Conservation (phyloP, 768 basidiomycete genomes). For the Naematelia encephala region DNA sequence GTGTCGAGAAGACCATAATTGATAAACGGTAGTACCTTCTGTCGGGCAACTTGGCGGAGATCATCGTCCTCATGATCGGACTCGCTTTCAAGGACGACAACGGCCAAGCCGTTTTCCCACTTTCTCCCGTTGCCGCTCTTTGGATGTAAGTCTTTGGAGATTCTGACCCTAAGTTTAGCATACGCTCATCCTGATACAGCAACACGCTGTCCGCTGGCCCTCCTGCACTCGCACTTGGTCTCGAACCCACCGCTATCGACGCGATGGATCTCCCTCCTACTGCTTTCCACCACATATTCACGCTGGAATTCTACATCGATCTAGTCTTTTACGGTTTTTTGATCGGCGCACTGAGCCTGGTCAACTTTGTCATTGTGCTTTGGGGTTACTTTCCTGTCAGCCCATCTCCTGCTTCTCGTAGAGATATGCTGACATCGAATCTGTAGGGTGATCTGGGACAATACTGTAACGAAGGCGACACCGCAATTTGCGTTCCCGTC, state of each 20-base stretch:
- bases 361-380: slow-evolving; percentile 52
- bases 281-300: slow-evolving; percentile 52
- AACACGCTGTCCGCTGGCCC: slow-evolving; percentile 59
- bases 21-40: slow-evolving; percentile 52
- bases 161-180: neutral
- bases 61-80: slow-evolving; percentile 59
- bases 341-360: slow-evolving; percentile 49
- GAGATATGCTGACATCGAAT: too few relatives aligned
- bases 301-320: slow-evolving; percentile 49
- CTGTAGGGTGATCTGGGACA: slow-evolving; percentile 48
- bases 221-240: slow-evolving; percentile 60
- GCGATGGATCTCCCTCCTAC: slow-evolving; percentile 57
- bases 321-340: slow-evolving; percentile 51
- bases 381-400: slow-evolving; percentile 49
- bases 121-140: slow-evolving; percentile 57
- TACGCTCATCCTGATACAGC: slow-evolving; percentile 52
- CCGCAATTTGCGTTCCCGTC: slow-evolving; percentile 48
- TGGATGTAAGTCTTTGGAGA: slow-evolving; percentile 35
- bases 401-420: too few relatives aligned
- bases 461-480: slow-evolving; percentile 47
- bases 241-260: slow-evolving; percentile 57
- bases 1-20: neutral
- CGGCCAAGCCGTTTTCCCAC: slow-evolving; percentile 58
- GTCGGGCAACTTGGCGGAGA: slow-evolving; percentile 60
- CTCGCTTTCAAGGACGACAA: slow-evolving; percentile 59